Conservation (phyloP, 2,329 filamentous ascomycete species). For the Lojkania enalia region DNA sequence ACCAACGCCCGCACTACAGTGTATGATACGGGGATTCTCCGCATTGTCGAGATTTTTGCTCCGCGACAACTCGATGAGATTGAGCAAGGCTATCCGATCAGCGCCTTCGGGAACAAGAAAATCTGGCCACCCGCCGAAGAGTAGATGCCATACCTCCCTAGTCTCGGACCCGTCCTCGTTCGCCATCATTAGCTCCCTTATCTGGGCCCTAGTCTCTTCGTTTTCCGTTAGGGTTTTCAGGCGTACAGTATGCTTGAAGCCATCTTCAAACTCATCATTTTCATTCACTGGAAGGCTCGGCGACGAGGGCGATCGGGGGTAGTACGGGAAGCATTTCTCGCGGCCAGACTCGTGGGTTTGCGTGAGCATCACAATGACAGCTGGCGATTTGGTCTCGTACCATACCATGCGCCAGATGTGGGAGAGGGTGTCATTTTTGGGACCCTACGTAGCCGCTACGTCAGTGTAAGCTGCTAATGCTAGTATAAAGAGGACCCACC, state of each 20-base stretch:
- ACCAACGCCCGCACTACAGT: slow-evolving; percentile 84
- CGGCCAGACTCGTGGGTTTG: slow-evolving; percentile 76
- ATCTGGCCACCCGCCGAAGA: slow-evolving; percentile 89
- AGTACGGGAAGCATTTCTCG: slow-evolving; percentile 91
- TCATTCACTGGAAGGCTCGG: slow-evolving; percentile 61
- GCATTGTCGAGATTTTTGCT: slow-evolving; percentile 55
- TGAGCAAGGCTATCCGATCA: slow-evolving; percentile 69
- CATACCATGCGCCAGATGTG: slow-evolving; percentile 97
- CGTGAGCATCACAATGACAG: slow-evolving; percentile 92
- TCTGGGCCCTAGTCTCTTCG: slow-evolving; percentile 63
- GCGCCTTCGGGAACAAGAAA: slow-evolving; percentile 76
- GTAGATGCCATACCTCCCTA: slow-evolving; percentile 77
- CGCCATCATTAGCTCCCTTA: slow-evolving; percentile 69
- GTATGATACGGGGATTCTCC: slow-evolving; percentile 71
- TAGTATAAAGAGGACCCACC: slow-evolving; percentile 37
- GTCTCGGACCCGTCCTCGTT: slow-evolving; percentile 53
- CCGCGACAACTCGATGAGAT: slow-evolving; percentile 69
- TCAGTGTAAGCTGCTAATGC: slow-evolving; percentile 1
- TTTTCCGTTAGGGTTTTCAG: slow-evolving; percentile 62
- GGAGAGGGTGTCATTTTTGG: slow-evolving; percentile 72
- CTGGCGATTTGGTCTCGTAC: slow-evolving; percentile 70
- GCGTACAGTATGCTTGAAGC: slow-evolving; percentile 68
- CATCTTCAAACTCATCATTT: slow-evolving; percentile 65
- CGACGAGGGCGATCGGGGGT: slow-evolving; percentile 57
- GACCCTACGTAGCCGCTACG: slow-evolving; percentile 71